A percentile compares a stretch with the other conserved stretches of the same genome.
Conservation (phyloP, 2,329 filamentous ascomycete genomes). For the Penicillium sp. region DNA sequence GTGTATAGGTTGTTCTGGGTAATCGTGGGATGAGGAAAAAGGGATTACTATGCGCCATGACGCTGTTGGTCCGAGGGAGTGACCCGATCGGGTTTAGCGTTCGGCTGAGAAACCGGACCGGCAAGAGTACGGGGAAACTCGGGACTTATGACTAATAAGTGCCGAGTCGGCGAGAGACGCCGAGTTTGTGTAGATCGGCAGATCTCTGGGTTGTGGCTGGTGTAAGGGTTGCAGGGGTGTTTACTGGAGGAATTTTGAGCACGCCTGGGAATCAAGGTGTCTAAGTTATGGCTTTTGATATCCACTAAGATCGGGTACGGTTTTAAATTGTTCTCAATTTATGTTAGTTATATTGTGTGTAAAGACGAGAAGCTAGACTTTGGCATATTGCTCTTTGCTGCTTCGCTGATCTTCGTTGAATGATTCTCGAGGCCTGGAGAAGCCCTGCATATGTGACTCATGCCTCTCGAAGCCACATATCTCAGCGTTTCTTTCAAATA, state of each 20-base stretch:
- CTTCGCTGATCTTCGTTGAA: too few species aligned
- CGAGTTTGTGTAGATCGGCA: not conserved
- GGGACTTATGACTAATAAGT: slow-evolving; percentile 11
- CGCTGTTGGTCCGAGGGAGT: slow-evolving; percentile 15
- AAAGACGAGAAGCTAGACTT: too few species aligned
- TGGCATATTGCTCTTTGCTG: too few species aligned
- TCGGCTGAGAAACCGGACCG: slow-evolving; percentile 8
- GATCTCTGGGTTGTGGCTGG: not conserved
- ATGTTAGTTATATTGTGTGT: not conserved
- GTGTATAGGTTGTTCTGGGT: not conserved
- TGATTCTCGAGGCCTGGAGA: too few species aligned
- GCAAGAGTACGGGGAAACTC: slow-evolving; percentile 25
- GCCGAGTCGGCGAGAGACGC: slow-evolving; percentile 1
- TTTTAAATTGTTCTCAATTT: not conserved
- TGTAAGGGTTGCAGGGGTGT: not conserved
- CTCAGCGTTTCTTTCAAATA: slow-evolving; percentile 61
- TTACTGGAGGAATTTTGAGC: not conserved
- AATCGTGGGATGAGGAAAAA: not conserved
- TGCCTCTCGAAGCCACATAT: too few species aligned
- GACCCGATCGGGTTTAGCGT: slow-evolving; percentile 21
- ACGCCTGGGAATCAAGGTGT: not conserved
- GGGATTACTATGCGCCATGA: slow-evolving; percentile 16
- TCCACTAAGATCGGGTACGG: not conserved
- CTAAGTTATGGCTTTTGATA: not conserved
- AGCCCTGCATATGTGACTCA: too few species aligned